phyloP scores from a whole-genome alignment of 805 yeast species.

The Myxozyma sirexii region DNA sequence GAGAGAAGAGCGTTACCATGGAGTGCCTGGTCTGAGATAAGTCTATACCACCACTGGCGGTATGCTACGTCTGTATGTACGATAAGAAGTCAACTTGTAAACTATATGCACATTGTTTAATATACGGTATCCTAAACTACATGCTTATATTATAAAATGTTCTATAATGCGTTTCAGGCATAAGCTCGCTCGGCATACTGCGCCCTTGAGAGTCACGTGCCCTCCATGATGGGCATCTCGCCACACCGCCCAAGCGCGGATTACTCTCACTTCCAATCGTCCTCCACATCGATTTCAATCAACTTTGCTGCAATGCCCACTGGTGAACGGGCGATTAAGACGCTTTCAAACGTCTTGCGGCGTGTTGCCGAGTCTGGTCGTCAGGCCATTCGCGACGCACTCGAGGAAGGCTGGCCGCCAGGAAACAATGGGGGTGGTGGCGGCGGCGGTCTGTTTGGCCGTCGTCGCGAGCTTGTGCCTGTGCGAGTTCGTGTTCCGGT shows the following conservation, averaged over 20 bases:
- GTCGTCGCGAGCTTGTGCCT: slow-evolving; percentile 24
- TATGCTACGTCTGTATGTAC: neutral
- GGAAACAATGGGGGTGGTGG: slow-evolving; percentile 12
- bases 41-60: no score
- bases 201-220: slow-evolving; percentile 3
- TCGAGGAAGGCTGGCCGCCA: slow-evolving; percentile 26
- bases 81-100: neutral
- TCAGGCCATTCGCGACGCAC: slow-evolving; percentile 26
- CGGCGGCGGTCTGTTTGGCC: slow-evolving; percentile 18
- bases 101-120: neutral
- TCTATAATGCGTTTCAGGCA: no score
- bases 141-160: no score
- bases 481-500: slow-evolving; percentile 29
- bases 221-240: neutral
- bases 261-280: neutral
- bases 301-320: slow-evolving; percentile 10
- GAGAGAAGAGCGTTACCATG: slow-evolving; percentile 21
- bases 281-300: neutral
- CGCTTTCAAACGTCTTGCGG: slow-evolving; percentile 23
- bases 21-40: slow-evolving; percentile 26
- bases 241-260: slow-evolving; percentile 3
- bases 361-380: slow-evolving; percentile 26
- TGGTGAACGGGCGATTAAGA: slow-evolving; percentile 19
- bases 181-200: no score
- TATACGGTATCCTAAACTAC: neutral